Percentiles rank a stretch among this genome's conserved stretches.
These are phyloP conservation scores for Solanum aculeatissimum DNA, from an alignment of 305 asterid species.

Conservation along the genomic window DNA sequence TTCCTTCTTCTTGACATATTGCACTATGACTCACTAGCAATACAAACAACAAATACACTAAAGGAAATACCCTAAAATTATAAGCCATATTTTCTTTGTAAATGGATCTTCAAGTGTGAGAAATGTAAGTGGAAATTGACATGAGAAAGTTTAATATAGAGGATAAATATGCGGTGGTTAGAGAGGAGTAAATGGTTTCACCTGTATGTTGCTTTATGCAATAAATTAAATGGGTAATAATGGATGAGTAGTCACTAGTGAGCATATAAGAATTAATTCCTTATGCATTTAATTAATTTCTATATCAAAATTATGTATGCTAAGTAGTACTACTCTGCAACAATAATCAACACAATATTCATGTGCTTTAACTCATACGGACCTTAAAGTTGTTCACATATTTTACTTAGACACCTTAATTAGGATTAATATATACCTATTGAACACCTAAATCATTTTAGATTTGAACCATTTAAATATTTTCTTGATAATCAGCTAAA, in stretches of 20 bases:
- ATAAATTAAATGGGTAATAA: not conserved
- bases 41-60: not conserved
- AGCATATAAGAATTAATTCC: not conserved
- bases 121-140: not conserved
- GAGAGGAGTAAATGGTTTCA: constrained; percentile 7
- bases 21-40: constrained; percentile 4
- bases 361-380: too few species aligned
- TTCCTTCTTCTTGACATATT: constrained; percentile 5
- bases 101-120: not conserved
- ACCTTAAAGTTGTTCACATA: too few species aligned
- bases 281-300: not conserved
- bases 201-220: not conserved
- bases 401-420: too few species aligned
- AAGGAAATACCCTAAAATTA: not conserved
- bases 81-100: constrained; percentile 9
- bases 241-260: not conserved
- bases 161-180: not conserved
- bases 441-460: too few species aligned
- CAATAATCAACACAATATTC: not conserved
- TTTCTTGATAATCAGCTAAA: too few species aligned
- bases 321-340: not conserved
- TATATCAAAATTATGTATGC: not conserved
- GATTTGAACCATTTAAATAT: too few species aligned
- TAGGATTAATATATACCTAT: too few species aligned
- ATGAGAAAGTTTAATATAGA: not conserved